Evolutionary conservation across 1,284 basidiomycete species (phyloP), one percentile per base, ranked within the genome.

Genomic region (Schizopora paradoxa): DNA sequence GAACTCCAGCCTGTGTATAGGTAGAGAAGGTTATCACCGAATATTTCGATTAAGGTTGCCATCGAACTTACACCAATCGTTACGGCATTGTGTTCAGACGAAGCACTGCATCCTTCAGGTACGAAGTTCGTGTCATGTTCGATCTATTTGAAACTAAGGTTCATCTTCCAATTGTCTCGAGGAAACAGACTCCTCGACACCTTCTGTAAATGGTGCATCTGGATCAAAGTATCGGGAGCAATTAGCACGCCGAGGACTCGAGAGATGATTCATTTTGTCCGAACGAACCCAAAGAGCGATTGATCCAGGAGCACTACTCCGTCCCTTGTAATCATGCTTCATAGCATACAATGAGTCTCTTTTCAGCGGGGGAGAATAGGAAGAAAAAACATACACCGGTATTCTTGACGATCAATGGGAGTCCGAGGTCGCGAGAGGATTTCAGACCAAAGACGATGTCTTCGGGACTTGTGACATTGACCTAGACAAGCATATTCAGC

Each of bases 371-470:
- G 18, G 16, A 11, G 21, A 18, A 38, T 37, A 25, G 11, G 11
- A 31, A 22, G 27, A 19, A 19, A 18, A 32, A 22, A 21, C 29
- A 16, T 23, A 33, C 51, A n/a, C 56, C 57, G 8, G 57, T 58
- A 42, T 60, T 60, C 34, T 61, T 58, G 16, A 60, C 54, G 5
- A 53, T 49, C 8, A 61, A 31, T 2, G 54, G 58, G 8, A 54
- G 52, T 16, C 50, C 49, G 2, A 53, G 56, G 16, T 43, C 29
- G 19, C 51, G 43, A 16, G 57, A 54, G 45, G 60, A 61, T 14
- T 35, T 38, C 35, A 61, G 55, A 2, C 53, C 56, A 3, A 38
- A 40, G 14, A 39, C 38, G 14, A 60, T 48, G 36, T 61, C 58
- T 11, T 40, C 26, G 14, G 53, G 29, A 7, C 19, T 38, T 6